Conservation (phyloP, 176 grass and related monocot genomes). For the Avena atlantica region DNA sequence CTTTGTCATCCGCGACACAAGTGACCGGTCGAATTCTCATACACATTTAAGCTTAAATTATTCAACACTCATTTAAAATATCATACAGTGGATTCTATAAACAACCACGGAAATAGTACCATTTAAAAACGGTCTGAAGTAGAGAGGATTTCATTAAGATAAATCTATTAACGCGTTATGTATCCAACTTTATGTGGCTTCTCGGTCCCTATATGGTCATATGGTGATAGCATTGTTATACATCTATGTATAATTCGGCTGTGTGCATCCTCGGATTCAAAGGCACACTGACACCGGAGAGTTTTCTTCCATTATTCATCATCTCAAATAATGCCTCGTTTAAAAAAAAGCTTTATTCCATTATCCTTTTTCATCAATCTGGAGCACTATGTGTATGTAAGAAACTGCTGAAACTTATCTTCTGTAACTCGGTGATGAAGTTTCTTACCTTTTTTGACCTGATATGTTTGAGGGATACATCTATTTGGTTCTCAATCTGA, state of each 20-base stretch:
- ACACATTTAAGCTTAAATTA: background rate
- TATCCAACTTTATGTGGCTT: background rate
- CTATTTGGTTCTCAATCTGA: constrained; percentile 82
- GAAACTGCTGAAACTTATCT: constrained; percentile 5
- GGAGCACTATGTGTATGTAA: background rate
- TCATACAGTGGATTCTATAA: background rate
- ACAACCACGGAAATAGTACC: background rate
- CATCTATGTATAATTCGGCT: background rate
- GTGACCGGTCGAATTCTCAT: background rate
- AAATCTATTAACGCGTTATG: background rate
- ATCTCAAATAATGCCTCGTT: background rate
- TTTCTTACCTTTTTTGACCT: constrained; percentile 70
- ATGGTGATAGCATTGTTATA: background rate
- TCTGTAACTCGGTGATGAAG: background rate
- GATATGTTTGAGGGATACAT: constrained; percentile 74
- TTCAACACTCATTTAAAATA: background rate
- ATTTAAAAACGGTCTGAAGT: background rate
- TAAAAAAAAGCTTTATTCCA: too few relatives aligned
- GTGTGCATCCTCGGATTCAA: background rate
- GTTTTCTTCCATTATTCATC: background rate
- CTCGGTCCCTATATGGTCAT: background rate
- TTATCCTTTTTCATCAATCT: background rate
- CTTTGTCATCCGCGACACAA: constrained; percentile 9
- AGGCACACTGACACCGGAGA: background rate
- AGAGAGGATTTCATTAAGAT: too few relatives aligned